These are phyloP conservation scores for Gymnopilus dilepis DNA, from an alignment of 768 basidiomycete species.

Conservation along the genomic window DNA sequence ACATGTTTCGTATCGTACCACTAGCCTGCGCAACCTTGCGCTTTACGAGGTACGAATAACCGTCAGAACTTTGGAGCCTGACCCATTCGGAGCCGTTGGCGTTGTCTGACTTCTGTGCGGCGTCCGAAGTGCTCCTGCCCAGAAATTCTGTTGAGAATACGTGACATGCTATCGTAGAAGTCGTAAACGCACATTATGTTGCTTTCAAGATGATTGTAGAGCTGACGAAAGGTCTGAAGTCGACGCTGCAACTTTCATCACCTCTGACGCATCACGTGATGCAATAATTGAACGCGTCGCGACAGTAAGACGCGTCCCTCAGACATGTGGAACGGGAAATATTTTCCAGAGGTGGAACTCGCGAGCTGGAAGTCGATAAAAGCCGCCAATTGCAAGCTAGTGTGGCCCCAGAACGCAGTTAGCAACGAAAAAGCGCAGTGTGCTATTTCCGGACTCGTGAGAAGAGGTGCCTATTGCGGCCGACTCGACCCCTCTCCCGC, in stretches of 20 bases:
- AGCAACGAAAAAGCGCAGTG: conserved; percentile 5
- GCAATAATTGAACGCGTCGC: neutral
- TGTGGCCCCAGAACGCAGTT: neutral
- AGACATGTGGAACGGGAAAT: too few relatives aligned
- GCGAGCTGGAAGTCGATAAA: too few relatives aligned
- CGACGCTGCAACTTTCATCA: neutral
- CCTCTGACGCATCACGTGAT: neutral
- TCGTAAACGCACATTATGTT: neutral
- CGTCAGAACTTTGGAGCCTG: conserved; percentile 76
- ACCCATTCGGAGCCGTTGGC: conserved; percentile 61
- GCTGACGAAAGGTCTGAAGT: neutral
- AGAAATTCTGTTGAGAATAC: neutral
- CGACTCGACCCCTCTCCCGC: conserved; percentile 16
- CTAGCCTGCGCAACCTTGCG: conserved; percentile 78
- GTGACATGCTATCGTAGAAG: neutral
- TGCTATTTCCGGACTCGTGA: conserved; percentile 8
- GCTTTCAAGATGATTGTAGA: neutral
- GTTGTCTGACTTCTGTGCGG: neutral
- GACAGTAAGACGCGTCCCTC: neutral
- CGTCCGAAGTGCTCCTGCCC: neutral
- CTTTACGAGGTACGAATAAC: conserved; percentile 79
- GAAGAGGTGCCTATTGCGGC: conserved; percentile 12
- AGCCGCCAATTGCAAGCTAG: too few relatives aligned
- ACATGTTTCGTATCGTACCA: conserved; percentile 81
- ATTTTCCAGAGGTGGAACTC: too few relatives aligned